Base-by-base conservation (phyloP, 495 filamentous ascomycete genomes). In the Tricharina praecox region DNA sequence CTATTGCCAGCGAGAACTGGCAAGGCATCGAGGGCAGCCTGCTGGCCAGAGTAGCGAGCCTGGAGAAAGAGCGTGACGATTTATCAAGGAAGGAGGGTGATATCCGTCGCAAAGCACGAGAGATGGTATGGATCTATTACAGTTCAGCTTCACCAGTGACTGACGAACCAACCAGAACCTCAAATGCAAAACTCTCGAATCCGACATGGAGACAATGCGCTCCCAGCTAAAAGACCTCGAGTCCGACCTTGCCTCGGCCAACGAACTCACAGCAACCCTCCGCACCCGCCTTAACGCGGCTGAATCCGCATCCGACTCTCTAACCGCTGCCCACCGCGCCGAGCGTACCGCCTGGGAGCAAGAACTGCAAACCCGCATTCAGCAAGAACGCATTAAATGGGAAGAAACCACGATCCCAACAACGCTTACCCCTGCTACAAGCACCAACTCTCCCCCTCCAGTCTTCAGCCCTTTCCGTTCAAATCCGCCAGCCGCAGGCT, bases 1-100 rank as follows among this genome's bases (percentile, higher is more conserved):
- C 85, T 0, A 76, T 85, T 42, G 90, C 92, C 2, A 88, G 82
- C 50, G 86, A 93, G 55, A 99, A 96, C 61, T 99, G 92, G 92
- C 86, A 95, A 50, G 82, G 85, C 0, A 82, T 96, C 38, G 88
- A 99, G 54, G 74, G 81, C 10, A 86, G 82, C 0, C 64, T 96
- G 37, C 70, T 84, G 28, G 71, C 79, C 18, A 71, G 85, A 37
- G 69, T 92, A 23, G 69, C 75, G 1, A 77, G 67, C 45, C 67
- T 94, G 8, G 90, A 99, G 59, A 85, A 78, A 58, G 92, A 99
- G 56, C 68, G 86, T 36, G 88, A 96, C 56, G 88, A 96, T 50
- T 68, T 79, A 21, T 64, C 74, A n/a, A 77, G 78, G 51, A 78
- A 81, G 50, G 92, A 99, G 65, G 75, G 70, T 3, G 92, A 96